Evolutionary conservation across 2,329 filamentous ascomycete genomes (phyloP), one percentile per base, ranked within the genome.

Genomic region (Fusarium papillatum): DNA sequence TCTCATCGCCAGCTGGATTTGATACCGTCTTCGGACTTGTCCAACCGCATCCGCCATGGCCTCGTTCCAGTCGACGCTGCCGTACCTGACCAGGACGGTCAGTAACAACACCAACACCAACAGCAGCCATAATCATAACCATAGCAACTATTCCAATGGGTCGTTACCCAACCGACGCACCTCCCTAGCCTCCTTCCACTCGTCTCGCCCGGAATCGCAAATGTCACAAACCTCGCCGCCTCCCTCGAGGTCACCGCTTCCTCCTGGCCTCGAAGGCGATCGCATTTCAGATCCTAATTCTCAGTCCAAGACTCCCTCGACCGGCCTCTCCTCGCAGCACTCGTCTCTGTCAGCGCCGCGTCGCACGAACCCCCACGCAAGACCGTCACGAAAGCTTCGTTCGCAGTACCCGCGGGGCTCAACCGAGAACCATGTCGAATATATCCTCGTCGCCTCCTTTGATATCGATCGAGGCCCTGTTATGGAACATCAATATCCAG

Each of bases 401-500:
- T 94, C 94, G 24, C 94, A 95, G 80, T 96, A 95, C 80, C 94
- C 94, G 19, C 88, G 92, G n/a, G 89, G 93, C 68, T 90, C 92
- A 14, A 87, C 88, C 8, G 94, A 98, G 83, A 97, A 97, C 80
- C 97, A 99, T 93, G 97, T 99, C 85, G 97, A 99, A 83, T 99
- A 98, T 82, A 98, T 99, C 65, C 88, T 99, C 65, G 97, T 99
- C 66, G 97, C 97, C 6, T 98, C 95, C 4, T 99, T 99, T 85
- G 95, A 98, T 84, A 98, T 98, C 80, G 96, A 98, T 83, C 93
- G 95, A 65, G 97, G 97, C 5, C 96, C 96, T 59, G 93, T 98
- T 79, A 98, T 99, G 97, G 97, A 99, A 83, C 96, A 99, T 83
- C 97, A 99, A 82, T 99, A 96, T 82, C 97, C 97, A 0, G 93